Conservation (phyloP, 495 filamentous ascomycete species). For the Aspergillus sclerotiicarbonarius region DNA sequence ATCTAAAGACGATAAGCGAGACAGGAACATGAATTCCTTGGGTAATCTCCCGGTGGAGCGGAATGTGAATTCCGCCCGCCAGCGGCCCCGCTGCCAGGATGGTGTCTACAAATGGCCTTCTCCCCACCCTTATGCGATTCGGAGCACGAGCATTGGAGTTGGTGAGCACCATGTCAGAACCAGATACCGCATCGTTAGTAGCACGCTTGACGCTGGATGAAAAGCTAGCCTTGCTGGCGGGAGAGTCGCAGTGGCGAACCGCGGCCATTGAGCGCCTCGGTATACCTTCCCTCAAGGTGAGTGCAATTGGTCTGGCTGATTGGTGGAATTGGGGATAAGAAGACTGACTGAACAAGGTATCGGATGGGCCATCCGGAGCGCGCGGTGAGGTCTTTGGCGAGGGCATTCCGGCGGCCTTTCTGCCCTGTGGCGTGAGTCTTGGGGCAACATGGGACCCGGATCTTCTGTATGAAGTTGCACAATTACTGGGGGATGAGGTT, state of each 20-base stretch:
- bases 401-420: not conserved
- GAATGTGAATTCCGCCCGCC: not conserved
- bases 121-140: not conserved
- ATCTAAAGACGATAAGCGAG: not conserved
- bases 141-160: not conserved
- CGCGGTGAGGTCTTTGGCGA: not conserved
- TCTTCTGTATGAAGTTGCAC: not conserved
- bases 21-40: not conserved
- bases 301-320: not conserved
- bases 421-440: slow-evolving; percentile 1
- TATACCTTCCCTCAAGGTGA: slow-evolving; percentile 3
- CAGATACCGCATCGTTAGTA: too few species aligned
- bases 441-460: slow-evolving; percentile 4
- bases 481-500: slow-evolving; percentile 1
- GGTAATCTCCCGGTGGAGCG: not conserved
- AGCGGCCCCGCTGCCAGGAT: too few species aligned
- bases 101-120: not conserved
- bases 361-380: slow-evolving; percentile 5
- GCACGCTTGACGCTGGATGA: slow-evolving; percentile 6
- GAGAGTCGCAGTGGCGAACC: not conserved
- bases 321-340: too few species aligned
- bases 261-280: slow-evolving; percentile 4
- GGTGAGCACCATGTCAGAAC: too few species aligned
- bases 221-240: slow-evolving; percentile 2
- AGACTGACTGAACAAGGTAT: too few species aligned